phyloP scores from a whole-genome alignment of 2,329 filamentous ascomycete genomes.

The Madurella fahalii region DNA sequence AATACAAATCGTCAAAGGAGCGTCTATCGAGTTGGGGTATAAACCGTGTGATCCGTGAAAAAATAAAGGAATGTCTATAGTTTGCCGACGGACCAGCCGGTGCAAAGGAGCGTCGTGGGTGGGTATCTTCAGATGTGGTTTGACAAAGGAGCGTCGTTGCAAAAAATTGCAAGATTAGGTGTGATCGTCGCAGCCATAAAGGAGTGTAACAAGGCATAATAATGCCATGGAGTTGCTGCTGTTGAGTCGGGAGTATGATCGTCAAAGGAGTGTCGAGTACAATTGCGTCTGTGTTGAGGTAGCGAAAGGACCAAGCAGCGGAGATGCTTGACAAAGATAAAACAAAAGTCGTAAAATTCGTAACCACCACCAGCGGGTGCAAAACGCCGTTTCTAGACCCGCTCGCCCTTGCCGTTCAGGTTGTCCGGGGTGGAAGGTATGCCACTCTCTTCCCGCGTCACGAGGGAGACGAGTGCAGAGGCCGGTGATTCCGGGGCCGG shows the following conservation, averaged over 20 bases:
- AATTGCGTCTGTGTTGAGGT: slow-evolving; percentile 34
- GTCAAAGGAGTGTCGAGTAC: slow-evolving; percentile 32
- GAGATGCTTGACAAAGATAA: slow-evolving; percentile 27
- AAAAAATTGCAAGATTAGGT: slow-evolving; percentile 22
- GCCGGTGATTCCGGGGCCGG: slow-evolving; percentile 45
- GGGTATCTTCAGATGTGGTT: slow-evolving; percentile 35
- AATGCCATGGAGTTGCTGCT: slow-evolving; percentile 24
- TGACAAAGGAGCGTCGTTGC: slow-evolving; percentile 33
- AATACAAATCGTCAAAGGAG: slow-evolving; percentile 30
- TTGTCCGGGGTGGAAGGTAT: slow-evolving; percentile 35
- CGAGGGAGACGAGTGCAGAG: slow-evolving; percentile 31
- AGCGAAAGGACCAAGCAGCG: slow-evolving; percentile 26
- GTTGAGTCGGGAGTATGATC: slow-evolving; percentile 20
- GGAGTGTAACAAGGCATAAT: slow-evolving; percentile 31
- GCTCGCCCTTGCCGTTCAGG: slow-evolving; percentile 32
- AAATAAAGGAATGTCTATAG: slow-evolving; percentile 43
- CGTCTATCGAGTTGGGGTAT: slow-evolving; percentile 23
- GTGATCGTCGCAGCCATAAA: slow-evolving; percentile 32
- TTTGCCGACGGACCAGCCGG: slow-evolving; percentile 23
- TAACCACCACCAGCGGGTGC: slow-evolving; percentile 5
- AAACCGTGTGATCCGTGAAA: slow-evolving; percentile 16
- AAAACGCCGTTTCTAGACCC: slow-evolving; percentile 23
- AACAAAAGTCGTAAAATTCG: slow-evolving; percentile 18
- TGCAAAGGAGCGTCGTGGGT: slow-evolving; percentile 42
- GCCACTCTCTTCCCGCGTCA: slow-evolving; percentile 36